Evolutionary conservation across 305 asterid genomes (phyloP), one percentile per base, ranked within the genome.

Genomic region (Ajuga reptans): DNA sequence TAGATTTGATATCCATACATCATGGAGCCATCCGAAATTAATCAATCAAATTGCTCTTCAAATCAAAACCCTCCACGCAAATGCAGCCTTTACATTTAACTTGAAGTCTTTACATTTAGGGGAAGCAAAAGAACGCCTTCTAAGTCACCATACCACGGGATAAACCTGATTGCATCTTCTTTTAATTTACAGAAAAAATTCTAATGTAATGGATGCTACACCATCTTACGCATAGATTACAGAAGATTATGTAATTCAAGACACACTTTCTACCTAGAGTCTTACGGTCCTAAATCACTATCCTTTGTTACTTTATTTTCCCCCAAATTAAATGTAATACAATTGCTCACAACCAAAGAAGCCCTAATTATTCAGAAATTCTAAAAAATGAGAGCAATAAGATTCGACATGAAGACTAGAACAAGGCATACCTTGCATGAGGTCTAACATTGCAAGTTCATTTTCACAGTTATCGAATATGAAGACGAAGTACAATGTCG

Each of bases 401-500:
- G 6, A 43, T 33, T 29, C 18, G 53, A 69, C 33, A 52, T 53
- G 9, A 9, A 46, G 42, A 51, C 11, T 21, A 9, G 50, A 17
- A 72, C 16, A 64, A 76, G 17, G 42, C 62, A 65, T 85, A 90
- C 98, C 98, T 92, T 92, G 98, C 97, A 88, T 84, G 34, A 93
- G 94, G 83, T 93, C 99, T n/a, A 93, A 87, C 89, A 93, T 82
- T 2, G 97, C 99, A 36, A 93, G 97, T 80, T 93, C 99, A 77
- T 90, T 90, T 72, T 93, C 99, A 0, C 89, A 84, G 72, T 77
- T 72, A 58, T 90, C 97, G 60, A 93, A 93, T 68, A 93, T 64
- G 83, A 93, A 89, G 61, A 90, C 85, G 43, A 93, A 79, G 77
- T 87, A 91, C 64, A 90, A 77, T 1, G 99, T 90, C 60, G 97